Percentiles rank a stretch among this genome's conserved stretches.
These are phyloP conservation scores for Globisporangium orthogonon DNA, from an alignment of 352 stramenopile genomes.

Conservation along the genomic window DNA sequence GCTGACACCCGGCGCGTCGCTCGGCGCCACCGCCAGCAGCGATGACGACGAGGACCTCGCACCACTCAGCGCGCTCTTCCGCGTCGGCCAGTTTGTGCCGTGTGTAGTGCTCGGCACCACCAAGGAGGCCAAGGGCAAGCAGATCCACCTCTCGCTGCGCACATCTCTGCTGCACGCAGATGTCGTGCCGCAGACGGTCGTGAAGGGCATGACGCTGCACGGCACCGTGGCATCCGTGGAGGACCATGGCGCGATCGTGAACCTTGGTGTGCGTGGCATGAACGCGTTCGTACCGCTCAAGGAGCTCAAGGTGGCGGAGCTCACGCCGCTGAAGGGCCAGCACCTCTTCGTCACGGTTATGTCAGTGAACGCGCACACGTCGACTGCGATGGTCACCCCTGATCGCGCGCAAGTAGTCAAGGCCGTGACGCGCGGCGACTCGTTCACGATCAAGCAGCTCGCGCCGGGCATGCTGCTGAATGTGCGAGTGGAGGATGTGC, in stretches of 20 bases:
- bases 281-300: slow-evolving; percentile 74
- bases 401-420: slow-evolving; percentile 65
- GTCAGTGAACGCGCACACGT: slow-evolving; percentile 74
- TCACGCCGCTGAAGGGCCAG: slow-evolving; percentile 44
- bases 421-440: slow-evolving; percentile 71
- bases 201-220: slow-evolving; percentile 72
- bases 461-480: slow-evolving; percentile 91
- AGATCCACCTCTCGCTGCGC: slow-evolving; percentile 89
- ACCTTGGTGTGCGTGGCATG: slow-evolving; percentile 79
- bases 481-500: slow-evolving; percentile 87
- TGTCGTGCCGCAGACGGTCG: slow-evolving; percentile 44
- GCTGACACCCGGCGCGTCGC: slow-evolving; percentile 4
- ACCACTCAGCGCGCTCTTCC: slow-evolving; percentile 52
- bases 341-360: slow-evolving; percentile 63
- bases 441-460: slow-evolving; percentile 86
- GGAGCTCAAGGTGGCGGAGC: slow-evolving; percentile 37
- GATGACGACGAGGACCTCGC: slow-evolving; percentile 29
- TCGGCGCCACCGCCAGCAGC: slow-evolving; percentile 1
- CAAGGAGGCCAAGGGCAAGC: slow-evolving; percentile 74
- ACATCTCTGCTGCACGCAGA: slow-evolving; percentile 84
- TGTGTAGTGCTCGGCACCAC: slow-evolving; percentile 68
- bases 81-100: slow-evolving; percentile 78
- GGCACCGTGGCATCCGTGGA: slow-evolving; percentile 88
- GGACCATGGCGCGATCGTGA: slow-evolving; percentile 93
- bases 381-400: slow-evolving; percentile 59